These are phyloP conservation scores for Suillus americanus DNA, from an alignment of 768 basidiomycete species.

Conservation along the genomic window DNA sequence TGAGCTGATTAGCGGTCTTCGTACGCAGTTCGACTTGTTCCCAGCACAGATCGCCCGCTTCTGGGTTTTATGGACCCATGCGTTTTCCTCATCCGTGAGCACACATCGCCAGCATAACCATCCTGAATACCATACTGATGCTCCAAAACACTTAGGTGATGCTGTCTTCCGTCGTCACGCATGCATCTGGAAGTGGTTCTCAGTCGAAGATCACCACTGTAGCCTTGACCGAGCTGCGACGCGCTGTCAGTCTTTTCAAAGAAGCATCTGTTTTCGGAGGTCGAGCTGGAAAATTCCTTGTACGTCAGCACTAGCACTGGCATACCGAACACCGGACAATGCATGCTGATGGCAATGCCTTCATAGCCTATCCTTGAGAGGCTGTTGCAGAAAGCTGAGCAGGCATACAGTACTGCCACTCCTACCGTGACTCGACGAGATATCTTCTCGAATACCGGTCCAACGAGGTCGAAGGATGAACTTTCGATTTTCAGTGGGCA, in stretches of 20 bases:
- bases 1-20: conserved; percentile 50
- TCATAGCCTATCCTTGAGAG: conserved; percentile 64
- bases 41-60: conserved; percentile 61
- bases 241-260: conserved; percentile 65
- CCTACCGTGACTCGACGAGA: conserved; percentile 45
- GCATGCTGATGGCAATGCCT: not conserved
- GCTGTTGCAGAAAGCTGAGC: conserved; percentile 59
- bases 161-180: conserved; percentile 75
- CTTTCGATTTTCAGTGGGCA: conserved; percentile 76
- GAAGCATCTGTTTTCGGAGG: conserved; percentile 62
- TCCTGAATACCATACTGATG: conserved; percentile 4
- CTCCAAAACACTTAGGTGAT: conserved; percentile 51
- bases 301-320: conserved; percentile 30
- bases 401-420: conserved; percentile 47
- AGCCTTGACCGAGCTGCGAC: conserved; percentile 61
- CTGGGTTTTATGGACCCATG: conserved; percentile 75
- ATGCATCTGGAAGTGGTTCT: conserved; percentile 43
- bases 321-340: not conserved
- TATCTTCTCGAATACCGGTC: conserved; percentile 54
- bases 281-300: conserved; percentile 68
- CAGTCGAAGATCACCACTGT: conserved; percentile 69
- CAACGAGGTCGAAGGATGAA: conserved; percentile 58
- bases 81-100: conserved; percentile 63
- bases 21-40: conserved; percentile 48
- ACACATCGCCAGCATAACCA: conserved; percentile 2